Conservation (phyloP, 257 asterid genomes). For the Salvia splendens region DNA sequence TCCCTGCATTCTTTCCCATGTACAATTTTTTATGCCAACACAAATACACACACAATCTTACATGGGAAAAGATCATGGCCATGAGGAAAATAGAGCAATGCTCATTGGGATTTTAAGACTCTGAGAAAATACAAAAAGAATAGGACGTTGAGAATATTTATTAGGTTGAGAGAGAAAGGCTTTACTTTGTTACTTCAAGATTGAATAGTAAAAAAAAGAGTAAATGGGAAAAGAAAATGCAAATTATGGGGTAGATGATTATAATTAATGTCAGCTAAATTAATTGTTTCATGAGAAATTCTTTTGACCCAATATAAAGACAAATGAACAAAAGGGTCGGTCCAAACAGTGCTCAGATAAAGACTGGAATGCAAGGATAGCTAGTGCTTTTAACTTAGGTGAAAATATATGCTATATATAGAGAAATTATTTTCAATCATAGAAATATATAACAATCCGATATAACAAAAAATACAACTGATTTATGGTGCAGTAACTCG, state of each 20-base stretch:
- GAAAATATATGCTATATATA: conserved; percentile 1
- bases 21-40: not conserved
- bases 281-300: not conserved
- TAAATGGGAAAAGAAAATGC: not conserved
- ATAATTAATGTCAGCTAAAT: not conserved
- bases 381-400: conserved; percentile 20
- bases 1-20: conserved; percentile 33
- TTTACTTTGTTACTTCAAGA: too few species aligned
- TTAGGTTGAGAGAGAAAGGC: conserved; percentile 13
- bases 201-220: too few species aligned
- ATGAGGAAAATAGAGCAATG: conserved; percentile 18
- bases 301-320: conserved; percentile 1
- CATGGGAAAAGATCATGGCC: conserved; percentile 23
- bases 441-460: conserved; percentile 10
- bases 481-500: not conserved
- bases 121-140: conserved; percentile 24
- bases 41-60: conserved; percentile 1
- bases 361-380: conserved; percentile 14
- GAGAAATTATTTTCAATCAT: not conserved
- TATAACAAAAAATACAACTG: conserved; percentile 18
- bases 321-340: not conserved
- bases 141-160: conserved; percentile 27
- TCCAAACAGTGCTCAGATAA: conserved; percentile 8
- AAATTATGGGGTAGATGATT: not conserved
- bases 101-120: conserved; percentile 44